Percentiles rank a stretch among this genome's conserved stretches.
Evolutionary conservation across 306 rosid species (phyloP).

Genomic region (Citrullus mucosospermus): DNA sequence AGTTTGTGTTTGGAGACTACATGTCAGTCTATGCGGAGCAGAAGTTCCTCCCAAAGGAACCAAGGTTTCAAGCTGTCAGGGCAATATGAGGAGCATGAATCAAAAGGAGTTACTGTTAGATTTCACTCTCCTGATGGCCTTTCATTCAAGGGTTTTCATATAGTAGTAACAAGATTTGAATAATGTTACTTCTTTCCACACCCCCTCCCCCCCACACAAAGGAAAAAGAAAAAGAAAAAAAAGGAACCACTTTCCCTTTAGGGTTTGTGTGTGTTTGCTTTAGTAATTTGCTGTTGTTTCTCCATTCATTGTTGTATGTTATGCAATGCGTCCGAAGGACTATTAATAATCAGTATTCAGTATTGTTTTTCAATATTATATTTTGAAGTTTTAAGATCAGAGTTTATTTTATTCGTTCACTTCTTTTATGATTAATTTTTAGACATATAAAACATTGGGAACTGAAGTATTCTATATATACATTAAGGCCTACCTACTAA

Average conservation of each 20-base stretch:
- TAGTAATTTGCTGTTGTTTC: not conserved
- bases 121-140: conserved; percentile 3
- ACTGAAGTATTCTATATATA: too few relatives aligned
- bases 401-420: not conserved
- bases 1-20: conserved; percentile 85
- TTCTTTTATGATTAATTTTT: not conserved
- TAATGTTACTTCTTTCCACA: not conserved
- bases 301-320: not conserved
- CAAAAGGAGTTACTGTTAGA: not conserved
- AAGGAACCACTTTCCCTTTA: not conserved
- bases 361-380: not conserved
- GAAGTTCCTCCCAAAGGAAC: conserved; percentile 91
- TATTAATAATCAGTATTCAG: not conserved
- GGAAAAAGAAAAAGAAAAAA: not conserved
- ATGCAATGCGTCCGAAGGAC: not conserved
- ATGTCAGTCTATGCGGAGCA: conserved; percentile 76
- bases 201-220: not conserved
- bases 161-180: not conserved
- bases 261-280: not conserved
- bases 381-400: not conserved
- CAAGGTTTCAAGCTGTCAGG: conserved; percentile 66
- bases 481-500: too few relatives aligned
- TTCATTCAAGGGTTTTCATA: not conserved
- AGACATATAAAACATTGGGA: not conserved
- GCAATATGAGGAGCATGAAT: conserved; percentile 27